Base-by-base conservation (phyloP, 1,284 basidiomycete species). In the Ceratobasidium sp. region DNA sequence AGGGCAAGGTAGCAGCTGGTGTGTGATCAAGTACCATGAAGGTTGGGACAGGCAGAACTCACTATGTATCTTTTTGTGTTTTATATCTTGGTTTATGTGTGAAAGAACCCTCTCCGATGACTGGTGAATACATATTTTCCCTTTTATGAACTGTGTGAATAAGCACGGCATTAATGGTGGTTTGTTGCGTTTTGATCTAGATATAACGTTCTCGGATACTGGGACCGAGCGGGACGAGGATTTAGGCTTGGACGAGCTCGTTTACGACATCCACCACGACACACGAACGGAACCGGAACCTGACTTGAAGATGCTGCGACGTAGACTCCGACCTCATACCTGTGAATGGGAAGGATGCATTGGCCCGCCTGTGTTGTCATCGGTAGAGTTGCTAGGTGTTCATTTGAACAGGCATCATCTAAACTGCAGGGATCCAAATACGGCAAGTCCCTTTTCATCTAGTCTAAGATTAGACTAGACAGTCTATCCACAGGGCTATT, bases 271-370 rank as follows among this genome's bases (percentile, higher is more conserved):
- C 16, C 23, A 33, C 5, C 27, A 36, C 13, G 52, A 54, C 14
- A 21, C 13, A 2, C 29, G 29, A 9, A 4, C 30, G 19, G 29
- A 64, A 13, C 29, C 39, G 42, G 59, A 64, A 30, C 11, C n/a
- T 4, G 23, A 50, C 14, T n/a, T 64, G 30, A 52, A 44, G 49
- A 41, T 64, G 59, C 19, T 64, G 33, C 49, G 59, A 41, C 47
- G 59, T 27, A 33, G 59, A 21, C 27, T 64, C 8, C 36, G 59
- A 49, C 30, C 49, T 16, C 59, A 64, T 25, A 39, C 4, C 21
- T 64, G 59, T n/a, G 49, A 64, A 42, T 64, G 59, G 59, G 16
- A 16, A n/a, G 59, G 59, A 42, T 64, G 59, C 27, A 44, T 64
- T 16, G 59, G 59, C 13, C 49, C 59, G 13, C 30, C 59, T 25